A percentile compares a stretch with the other conserved stretches of the same genome.
Conservation (phyloP, 257 asterid species). For the Fraxinus cuspidata region DNA sequence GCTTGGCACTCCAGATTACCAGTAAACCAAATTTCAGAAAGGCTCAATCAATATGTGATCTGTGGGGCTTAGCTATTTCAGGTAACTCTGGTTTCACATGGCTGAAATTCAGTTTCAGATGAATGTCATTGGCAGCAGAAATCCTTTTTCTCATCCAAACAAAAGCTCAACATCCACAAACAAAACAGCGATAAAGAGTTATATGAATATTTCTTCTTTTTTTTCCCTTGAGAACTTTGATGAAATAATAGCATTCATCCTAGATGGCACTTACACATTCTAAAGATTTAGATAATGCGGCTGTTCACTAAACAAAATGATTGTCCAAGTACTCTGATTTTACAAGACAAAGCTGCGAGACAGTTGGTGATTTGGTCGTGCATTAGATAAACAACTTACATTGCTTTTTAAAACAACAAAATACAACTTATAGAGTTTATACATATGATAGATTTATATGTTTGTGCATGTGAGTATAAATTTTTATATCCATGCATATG, state of each 20-base stretch:
- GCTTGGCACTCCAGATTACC: background rate
- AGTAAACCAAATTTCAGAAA: background rate
- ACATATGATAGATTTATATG: background rate
- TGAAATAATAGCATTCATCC: background rate
- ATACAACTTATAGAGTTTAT: background rate
- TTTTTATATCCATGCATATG: background rate
- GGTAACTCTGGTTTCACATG: background rate
- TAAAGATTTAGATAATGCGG: background rate
- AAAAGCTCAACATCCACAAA: background rate
- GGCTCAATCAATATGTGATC: background rate
- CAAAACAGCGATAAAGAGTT: background rate
- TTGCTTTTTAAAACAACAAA: background rate
- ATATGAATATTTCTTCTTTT: background rate
- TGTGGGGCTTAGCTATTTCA: conserved; percentile 2
- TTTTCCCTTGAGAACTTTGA: background rate
- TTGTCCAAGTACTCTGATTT: background rate
- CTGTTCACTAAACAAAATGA: background rate
- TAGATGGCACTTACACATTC: background rate
- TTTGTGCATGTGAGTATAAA: background rate
- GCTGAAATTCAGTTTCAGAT: background rate
- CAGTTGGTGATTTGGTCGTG: background rate
- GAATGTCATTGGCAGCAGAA: conserved; percentile 8
- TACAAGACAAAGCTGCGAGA: conserved; percentile 12
- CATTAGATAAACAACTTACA: conserved; percentile 5
- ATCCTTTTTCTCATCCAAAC: background rate